Base-by-base conservation (phyloP, 2,329 filamentous ascomycete species). In the Colletotrichum godetiae region DNA sequence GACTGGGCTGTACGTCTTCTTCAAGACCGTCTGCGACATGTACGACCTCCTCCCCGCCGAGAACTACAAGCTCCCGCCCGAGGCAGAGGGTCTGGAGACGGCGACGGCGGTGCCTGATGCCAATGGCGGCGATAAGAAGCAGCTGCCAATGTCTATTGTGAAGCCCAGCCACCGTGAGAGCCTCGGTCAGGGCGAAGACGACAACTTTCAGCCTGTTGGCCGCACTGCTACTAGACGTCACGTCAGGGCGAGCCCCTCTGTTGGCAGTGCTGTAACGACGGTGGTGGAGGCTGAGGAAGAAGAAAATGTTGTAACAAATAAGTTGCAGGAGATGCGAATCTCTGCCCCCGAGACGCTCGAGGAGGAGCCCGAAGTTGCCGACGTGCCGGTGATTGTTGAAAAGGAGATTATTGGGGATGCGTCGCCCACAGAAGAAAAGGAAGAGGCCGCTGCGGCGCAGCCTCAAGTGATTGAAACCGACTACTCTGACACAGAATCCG, bases 1-100 rank as follows among this genome's bases (percentile, higher is more conserved):
- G 81, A 95, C 94, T n/a, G 97, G 97, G 0, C 86, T 99, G 12
- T 99, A 99, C 81, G 91, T 97, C 71, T 93, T 99, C 79, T 99
- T 98, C 88, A 98, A 98, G 88, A 97, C 93, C 0, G 95, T 98
- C 27, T 98, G 96, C 82, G 97, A 99, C 81, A 89, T 93, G 77
- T 98, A 98, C 82, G 92, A 93, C 77, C 88, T 98, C 73, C 91
- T 99, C 35, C 95, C 95, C 1, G 92, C 94, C 63, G 97, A 98
- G 84, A 98, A 97, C 81, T 98, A 98, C 85, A 98, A 97, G 73
- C 91, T 99, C 57, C 96, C 97, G 0, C 91, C 94, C 2, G 96
- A 98, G 82, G 96, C 97, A 4, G 96, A 98, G 82, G 96, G 95
- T 0, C 84, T 95, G 2, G 94, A 96, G 75, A 84, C 85, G 15